These are phyloP conservation scores for Eleusine coracana DNA, from an alignment of 176 grass and related monocot species.

Conservation along the genomic window DNA sequence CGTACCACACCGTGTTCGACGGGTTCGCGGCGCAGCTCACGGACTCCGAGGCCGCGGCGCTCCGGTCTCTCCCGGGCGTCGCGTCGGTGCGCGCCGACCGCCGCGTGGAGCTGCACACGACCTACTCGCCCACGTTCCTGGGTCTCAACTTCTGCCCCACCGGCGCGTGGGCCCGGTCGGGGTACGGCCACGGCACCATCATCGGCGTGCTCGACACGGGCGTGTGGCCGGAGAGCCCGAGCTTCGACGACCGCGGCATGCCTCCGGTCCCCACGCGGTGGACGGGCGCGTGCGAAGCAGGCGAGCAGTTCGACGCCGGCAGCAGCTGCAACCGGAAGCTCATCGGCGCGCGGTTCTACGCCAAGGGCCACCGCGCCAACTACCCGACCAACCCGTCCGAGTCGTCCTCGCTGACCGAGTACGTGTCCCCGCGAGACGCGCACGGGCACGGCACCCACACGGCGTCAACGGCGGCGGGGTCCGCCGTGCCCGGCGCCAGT, in stretches of 20 bases:
- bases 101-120: conserved; percentile 75
- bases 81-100: conserved; percentile 69
- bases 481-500: conserved; percentile 50
- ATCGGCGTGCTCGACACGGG: conserved; percentile 93
- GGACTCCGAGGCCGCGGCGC: conserved; percentile 51
- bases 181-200: conserved; percentile 63
- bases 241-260: conserved; percentile 82
- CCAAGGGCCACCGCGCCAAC: conserved; percentile 85
- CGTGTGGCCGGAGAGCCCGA: conserved; percentile 91
- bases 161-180: conserved; percentile 65
- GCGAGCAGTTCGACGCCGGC: conserved; percentile 59
- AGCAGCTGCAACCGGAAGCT: conserved; percentile 84
- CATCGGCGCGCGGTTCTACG: conserved; percentile 92
- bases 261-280: conserved; percentile 61
- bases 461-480: conserved; percentile 59
- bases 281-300: conserved; percentile 72
- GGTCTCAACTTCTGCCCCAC: conserved; percentile 61
- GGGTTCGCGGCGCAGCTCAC: conserved; percentile 77
- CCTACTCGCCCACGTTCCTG: conserved; percentile 84
- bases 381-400: conserved; percentile 52
- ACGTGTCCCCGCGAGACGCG: conserved; percentile 81
- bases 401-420: conserved; percentile 50
- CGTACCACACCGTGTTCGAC: conserved; percentile 81
- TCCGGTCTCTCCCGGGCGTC: conserved; percentile 58
- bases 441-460: conserved; percentile 92